Percentiles rank a stretch among this genome's conserved stretches.
Conservation (phyloP, 257 asterid genomes). For the Jacaranda mimosifolia region DNA sequence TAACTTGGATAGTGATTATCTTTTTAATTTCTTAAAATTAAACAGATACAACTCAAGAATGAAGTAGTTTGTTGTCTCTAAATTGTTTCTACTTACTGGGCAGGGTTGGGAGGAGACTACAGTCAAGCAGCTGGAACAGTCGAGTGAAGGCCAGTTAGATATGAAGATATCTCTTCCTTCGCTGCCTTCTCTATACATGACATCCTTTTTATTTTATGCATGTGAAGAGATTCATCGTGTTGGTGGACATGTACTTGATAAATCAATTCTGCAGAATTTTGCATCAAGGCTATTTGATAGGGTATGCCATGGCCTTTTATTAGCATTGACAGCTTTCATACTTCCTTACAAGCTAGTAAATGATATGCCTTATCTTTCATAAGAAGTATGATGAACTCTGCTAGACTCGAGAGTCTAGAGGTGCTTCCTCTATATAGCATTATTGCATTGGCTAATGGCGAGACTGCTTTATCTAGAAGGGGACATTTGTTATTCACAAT, state of each 20-base stretch:
- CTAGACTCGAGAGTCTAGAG: neutral
- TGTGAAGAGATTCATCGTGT: slow-evolving; percentile 96
- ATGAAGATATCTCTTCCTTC: slow-evolving; percentile 94
- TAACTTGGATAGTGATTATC: slow-evolving; percentile 21
- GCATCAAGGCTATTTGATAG: slow-evolving; percentile 74
- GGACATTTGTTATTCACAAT: neutral
- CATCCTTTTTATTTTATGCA: slow-evolving; percentile 84
- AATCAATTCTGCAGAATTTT: slow-evolving; percentile 80
- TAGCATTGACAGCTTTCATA: slow-evolving; percentile 11
- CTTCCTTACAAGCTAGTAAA: too few relatives aligned
- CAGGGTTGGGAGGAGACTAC: slow-evolving; percentile 99
- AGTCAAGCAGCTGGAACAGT: slow-evolving; percentile 85
- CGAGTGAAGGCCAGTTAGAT: slow-evolving; percentile 73
- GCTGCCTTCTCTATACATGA: slow-evolving; percentile 86
- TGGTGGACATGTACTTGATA: slow-evolving; percentile 97
- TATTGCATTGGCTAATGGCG: slow-evolving; percentile 1
- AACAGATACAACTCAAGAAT: neutral
- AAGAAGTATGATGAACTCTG: slow-evolving; percentile 25
- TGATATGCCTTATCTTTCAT: slow-evolving; percentile 12
- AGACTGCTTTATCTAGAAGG: slow-evolving; percentile 14
- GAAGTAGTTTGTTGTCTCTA: slow-evolving; percentile 30
- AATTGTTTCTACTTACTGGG: slow-evolving; percentile 38
- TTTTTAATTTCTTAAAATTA: slow-evolving; percentile 16
- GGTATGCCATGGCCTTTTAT: slow-evolving; percentile 55
- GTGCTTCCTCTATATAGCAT: slow-evolving; percentile 6